Conservation (phyloP, 805 yeast genomes). For the Yamadazyma scolyti region DNA sequence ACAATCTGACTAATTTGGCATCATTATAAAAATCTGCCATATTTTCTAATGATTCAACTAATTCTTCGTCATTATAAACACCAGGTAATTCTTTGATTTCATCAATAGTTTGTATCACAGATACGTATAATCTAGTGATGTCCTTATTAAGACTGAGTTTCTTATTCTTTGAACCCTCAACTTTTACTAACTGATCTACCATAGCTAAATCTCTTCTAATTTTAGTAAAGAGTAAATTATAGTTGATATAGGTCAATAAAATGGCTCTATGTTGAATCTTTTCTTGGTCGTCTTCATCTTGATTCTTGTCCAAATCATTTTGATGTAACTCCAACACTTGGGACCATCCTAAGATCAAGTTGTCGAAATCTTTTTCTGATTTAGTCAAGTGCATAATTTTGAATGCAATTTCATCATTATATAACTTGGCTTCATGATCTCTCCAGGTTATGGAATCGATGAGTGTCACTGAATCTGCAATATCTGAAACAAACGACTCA, state of each 20-base stretch:
- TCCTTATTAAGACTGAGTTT: constrained; percentile 36
- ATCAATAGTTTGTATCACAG: constrained; percentile 48
- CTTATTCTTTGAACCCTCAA: constrained; percentile 13
- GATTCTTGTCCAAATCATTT: constrained; percentile 47
- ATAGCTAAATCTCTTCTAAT: constrained; percentile 67
- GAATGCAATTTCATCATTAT: constrained; percentile 71
- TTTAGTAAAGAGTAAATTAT: constrained; percentile 59
- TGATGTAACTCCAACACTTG: constrained; percentile 62
- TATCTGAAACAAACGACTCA: constrained; percentile 31
- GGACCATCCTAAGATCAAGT: constrained; percentile 60
- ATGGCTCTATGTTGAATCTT: constrained; percentile 71
- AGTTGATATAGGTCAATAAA: constrained; percentile 70
- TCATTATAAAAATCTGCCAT: constrained; percentile 48
- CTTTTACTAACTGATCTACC: constrained; percentile 28
- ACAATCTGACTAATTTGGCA: constrained; percentile 40
- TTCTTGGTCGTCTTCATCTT: constrained; percentile 49
- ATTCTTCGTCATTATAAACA: constrained; percentile 78
- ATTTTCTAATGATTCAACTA: constrained; percentile 50
- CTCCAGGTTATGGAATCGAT: constrained; percentile 45
- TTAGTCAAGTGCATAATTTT: constrained; percentile 42
- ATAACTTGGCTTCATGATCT: constrained; percentile 53
- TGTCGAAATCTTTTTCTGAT: constrained; percentile 46
- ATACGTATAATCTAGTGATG: constrained; percentile 45
- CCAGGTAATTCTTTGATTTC: constrained; percentile 84
- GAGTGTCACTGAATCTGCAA: constrained; percentile 21